phyloP scores from a whole-genome alignment of 345 rosid genomes.

The Rhodamnia argentea region DNA sequence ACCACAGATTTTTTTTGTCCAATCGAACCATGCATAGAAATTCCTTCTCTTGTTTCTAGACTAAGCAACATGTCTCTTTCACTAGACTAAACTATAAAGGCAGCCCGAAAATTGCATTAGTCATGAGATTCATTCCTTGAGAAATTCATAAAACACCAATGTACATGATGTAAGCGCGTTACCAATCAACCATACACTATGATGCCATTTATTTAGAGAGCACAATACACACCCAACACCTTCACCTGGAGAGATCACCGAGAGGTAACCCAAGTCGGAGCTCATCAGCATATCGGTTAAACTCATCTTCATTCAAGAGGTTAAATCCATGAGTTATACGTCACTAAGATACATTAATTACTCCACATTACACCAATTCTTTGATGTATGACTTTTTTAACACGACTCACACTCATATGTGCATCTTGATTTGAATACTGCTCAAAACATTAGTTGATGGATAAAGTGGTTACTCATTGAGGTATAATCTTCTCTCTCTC shows the following conservation, averaged over 20 bases:
- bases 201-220: background rate
- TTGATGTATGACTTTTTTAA: background rate
- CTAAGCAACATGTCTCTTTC: background rate
- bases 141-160: background rate
- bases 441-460: background rate
- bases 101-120: background rate
- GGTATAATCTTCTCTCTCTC: background rate
- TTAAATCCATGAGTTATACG: background rate
- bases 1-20: background rate
- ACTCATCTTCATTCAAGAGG: background rate
- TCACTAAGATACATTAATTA: too few species aligned
- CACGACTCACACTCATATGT: accelerated
- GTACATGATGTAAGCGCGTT: background rate
- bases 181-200: background rate
- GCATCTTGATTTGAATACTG: background rate
- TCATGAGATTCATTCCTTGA: background rate
- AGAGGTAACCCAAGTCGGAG: background rate
- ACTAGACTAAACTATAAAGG: background rate
- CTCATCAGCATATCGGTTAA: background rate
- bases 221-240: background rate
- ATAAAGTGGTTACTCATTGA: background rate
- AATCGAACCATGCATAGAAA: background rate
- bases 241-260: background rate
- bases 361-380: background rate
- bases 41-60: background rate